Base-by-base conservation (phyloP, 2,329 filamentous ascomycete genomes). In the Fusarium beomiforme region DNA sequence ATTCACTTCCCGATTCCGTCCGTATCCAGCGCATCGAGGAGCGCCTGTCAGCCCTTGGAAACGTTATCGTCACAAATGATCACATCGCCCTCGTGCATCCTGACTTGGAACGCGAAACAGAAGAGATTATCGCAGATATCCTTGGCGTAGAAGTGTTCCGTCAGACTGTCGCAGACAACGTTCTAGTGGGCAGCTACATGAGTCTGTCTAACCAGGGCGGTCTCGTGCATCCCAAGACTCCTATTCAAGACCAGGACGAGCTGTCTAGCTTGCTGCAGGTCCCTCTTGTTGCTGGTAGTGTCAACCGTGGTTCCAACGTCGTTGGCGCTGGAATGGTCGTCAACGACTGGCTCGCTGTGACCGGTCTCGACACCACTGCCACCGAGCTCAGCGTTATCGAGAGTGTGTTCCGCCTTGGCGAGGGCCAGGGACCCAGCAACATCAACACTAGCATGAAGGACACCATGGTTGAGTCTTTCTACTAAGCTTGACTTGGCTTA, bases 1-100 rank as follows among this genome's bases (percentile, higher is more conserved):
- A 99, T 83, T 94, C 92, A 64, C 90, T 99, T 74, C 96, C 96
- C 41, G 95, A 98, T 81, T 85, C 86, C 64, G 93, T 99, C 72
- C 94, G 95, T 84, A 97, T 99, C 78, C 95, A 98, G 85, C 91
- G 96, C 75, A 97, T 99, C 85, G 96, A 99, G 86, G 96, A 99
- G 87, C 91, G 96, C 43, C 88, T 99, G 71, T 97, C 94, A 21
- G 96, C 96, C 8, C 90, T 99, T 29, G 96, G 96, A 69, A 99
- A 99, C 80, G 96, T 98, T 70, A 98, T 99, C 78, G 97, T 94
- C 78, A 90, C 90, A 78, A 98, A 98, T 83, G 96, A 99, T 83
- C 95, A 98, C 83, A 96, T 98, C 75, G 96, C 96, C 56, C 91
- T 99, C 46, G 91, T 98, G 69, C 96, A 99, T 81, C 96, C 96